A percentile compares a stretch with the other conserved stretches of the same genome.
Evolutionary conservation across 371 early-diverging fungal genomes (phyloP).

Genomic region (Caulochytrium protostelioides): DNA sequence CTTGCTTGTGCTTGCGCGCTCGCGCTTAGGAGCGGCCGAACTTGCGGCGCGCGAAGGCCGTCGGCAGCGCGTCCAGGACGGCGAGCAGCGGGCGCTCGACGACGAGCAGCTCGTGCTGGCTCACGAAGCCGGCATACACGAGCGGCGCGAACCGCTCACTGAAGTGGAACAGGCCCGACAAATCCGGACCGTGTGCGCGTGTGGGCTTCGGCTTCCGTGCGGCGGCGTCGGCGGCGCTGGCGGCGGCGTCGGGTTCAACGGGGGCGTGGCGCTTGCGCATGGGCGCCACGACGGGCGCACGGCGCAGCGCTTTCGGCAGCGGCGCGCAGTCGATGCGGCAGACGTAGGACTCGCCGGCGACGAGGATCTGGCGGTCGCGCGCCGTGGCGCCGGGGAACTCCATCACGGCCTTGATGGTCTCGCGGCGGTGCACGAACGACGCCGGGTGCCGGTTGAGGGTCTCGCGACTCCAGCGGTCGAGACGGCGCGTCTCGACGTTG

Average conservation of each 20-base stretch:
- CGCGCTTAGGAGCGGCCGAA: too few relatives aligned
- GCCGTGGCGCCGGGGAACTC: not conserved
- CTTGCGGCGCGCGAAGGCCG: conserved; percentile 58
- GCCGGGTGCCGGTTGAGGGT: conserved; percentile 40
- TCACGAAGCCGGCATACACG: conserved; percentile 44
- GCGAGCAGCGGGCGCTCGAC: conserved; percentile 64
- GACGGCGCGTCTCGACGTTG: conserved; percentile 38
- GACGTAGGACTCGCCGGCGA: too few relatives aligned
- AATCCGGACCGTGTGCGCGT: not conserved
- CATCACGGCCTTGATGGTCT: conserved; percentile 44
- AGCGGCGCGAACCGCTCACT: conserved; percentile 60
- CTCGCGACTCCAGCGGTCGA: conserved; percentile 58
- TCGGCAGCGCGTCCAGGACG: conserved; percentile 52
- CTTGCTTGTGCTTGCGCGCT: too few relatives aligned
- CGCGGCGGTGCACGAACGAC: conserved; percentile 32
- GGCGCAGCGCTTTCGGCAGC: too few relatives aligned
- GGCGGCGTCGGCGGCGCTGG: not conserved
- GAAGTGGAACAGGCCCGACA: conserved; percentile 23
- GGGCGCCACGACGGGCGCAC: too few relatives aligned
- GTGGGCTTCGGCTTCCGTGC: not conserved
- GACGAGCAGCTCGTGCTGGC: conserved; percentile 44
- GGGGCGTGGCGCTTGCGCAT: not conserved
- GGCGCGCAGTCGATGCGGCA: too few relatives aligned
- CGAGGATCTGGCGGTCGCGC: not conserved
- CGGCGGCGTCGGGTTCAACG: not conserved